Base-by-base conservation (phyloP, 208 protist genomes). In the Crithidia fasciculata region DNA sequence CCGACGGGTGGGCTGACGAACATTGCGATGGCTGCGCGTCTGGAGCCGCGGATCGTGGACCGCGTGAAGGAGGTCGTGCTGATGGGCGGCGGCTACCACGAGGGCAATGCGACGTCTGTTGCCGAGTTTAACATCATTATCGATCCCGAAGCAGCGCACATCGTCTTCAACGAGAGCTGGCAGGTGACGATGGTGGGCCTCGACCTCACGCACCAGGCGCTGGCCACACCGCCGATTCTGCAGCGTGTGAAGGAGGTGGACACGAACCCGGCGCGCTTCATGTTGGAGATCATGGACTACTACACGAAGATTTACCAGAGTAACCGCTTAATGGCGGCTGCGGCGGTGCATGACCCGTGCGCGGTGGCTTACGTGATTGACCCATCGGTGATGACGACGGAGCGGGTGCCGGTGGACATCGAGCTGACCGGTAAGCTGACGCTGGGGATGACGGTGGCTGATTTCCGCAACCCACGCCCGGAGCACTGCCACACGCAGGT, bases 111-210 rank as follows among this genome's bases (percentile, higher is more conserved):
- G 9, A 76, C 60, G 16, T 61, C 90, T 3, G 84, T 88, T 0
- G 86, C 92, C 16, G 92, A 96, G 82, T 96, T 95, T 69, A 96
- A 96, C 77, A 84, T 96, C 53, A 16, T 55, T 8, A 72, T 74
- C 13, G 92, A 96, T 68, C 90, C 92, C 3, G 88, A 95, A 69
- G 87, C 92, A 4, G 88, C 90, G 39, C 81, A 84, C 67, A 91
- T 95, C 50, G 86, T 96, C 2, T 94, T 93, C 53, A 86, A 87
- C 70, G 81, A 85, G 60, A 59, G 44, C 61, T 86, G 83, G 82
- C 49, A 53, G 39, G 53, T 96, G 62, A 90, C 89, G 44, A 95
- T 96, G 89, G 86, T 95, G 50, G 90, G 90, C 2, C 65, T 96
- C 4, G 87, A 96, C 75, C 87, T 95, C 8, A 95, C 92, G n/a